These are phyloP conservation scores for Tetrahymena thermophila DNA, from an alignment of 73 alveolate species.

Conservation along the genomic window DNA sequence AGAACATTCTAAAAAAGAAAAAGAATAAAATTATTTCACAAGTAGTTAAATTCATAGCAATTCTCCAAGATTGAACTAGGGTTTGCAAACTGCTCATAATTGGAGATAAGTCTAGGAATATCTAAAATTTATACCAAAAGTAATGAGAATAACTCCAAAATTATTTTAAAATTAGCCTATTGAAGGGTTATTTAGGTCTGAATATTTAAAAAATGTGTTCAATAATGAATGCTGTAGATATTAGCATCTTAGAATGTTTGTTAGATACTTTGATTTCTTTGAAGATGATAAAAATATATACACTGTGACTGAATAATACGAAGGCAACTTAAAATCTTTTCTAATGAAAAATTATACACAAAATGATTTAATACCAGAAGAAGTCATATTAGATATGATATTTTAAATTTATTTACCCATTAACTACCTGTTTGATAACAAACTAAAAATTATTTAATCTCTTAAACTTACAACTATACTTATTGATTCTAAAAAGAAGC, in stretches of 20 bases:
- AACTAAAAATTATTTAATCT: not conserved
- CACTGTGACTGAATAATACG: not conserved
- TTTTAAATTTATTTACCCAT: not conserved
- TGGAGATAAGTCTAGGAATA: not conserved
- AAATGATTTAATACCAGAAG: not conserved
- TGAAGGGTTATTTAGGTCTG: not conserved
- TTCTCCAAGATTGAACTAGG: not conserved
- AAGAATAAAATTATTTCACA: not conserved
- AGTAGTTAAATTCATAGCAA: not conserved
- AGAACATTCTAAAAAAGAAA: not conserved
- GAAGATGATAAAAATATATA: not conserved
- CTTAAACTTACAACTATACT: not conserved
- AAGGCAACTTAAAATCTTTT: not conserved
- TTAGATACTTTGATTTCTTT: not conserved
- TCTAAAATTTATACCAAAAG: not conserved
- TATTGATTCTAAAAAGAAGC: not conserved
- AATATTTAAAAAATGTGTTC: not conserved
- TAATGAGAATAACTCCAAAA: not conserved
- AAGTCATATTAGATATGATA: not conserved
- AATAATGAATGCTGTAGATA: not conserved
- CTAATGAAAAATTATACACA: not conserved
- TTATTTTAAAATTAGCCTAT: not conserved
- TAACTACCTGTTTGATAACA: not conserved
- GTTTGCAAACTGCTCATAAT: not conserved
- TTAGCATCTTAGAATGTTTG: not conserved